A percentile compares a stretch with the other conserved stretches of the same genome.
Evolutionary conservation across 148 eudicot genomes (phyloP).

Genomic region (Euryodendron excelsum): DNA sequence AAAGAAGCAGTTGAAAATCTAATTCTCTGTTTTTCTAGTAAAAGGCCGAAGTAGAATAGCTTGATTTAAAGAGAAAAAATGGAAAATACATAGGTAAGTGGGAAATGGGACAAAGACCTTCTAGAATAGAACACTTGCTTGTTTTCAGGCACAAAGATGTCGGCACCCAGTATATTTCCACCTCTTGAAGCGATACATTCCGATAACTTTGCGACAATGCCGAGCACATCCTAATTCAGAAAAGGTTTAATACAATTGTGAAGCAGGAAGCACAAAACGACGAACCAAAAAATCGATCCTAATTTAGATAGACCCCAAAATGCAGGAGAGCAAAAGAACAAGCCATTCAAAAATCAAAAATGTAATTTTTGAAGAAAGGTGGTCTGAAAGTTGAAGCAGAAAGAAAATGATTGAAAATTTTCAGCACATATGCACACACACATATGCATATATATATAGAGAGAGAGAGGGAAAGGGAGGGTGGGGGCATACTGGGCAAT

Average conservation of each 20-base stretch:
- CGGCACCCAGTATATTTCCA: slow-evolving; percentile 82
- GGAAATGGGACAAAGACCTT: slow-evolving; percentile 42
- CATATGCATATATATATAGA: neutral
- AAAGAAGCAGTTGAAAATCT: neutral
- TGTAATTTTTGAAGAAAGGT: no score
- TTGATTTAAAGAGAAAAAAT: neutral
- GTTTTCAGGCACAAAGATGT: slow-evolving; percentile 79
- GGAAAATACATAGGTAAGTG: no score
- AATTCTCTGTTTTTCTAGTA: neutral
- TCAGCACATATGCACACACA: neutral
- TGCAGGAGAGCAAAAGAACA: neutral
- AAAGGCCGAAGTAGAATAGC: neutral
- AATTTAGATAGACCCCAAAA: no score
- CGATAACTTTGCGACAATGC: slow-evolving; percentile 83
- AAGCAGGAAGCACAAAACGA: neutral
- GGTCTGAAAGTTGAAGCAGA: neutral
- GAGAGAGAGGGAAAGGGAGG: neutral
- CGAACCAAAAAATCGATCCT: neutral
- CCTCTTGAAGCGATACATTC: slow-evolving; percentile 81
- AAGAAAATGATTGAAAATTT: neutral
- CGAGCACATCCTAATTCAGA: slow-evolving; percentile 62
- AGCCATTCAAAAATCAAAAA: neutral
- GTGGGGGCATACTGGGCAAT: slow-evolving; percentile 63
- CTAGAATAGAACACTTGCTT: slow-evolving; percentile 82
- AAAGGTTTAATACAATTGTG: neutral